phyloP scores from a whole-genome alignment of 2,329 filamentous ascomycete genomes.

The Aspergillus unguis region DNA sequence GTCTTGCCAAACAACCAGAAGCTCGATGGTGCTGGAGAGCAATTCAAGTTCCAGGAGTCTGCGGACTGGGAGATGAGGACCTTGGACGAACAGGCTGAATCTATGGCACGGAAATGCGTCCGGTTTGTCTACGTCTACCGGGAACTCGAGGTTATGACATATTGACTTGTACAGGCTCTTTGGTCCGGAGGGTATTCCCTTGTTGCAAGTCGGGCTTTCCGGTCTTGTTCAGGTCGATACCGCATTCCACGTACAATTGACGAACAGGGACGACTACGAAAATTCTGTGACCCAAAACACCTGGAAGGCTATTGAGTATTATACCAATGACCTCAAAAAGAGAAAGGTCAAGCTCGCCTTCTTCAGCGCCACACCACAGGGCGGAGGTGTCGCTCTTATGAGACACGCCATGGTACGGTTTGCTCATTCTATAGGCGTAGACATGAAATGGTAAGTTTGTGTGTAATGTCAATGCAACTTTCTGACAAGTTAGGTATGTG shows the following conservation, averaged over 20 bases:
- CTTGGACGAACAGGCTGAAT: conserved; percentile 79
- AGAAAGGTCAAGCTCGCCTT: conserved; percentile 69
- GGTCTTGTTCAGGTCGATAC: conserved; percentile 70
- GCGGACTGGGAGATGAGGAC: conserved; percentile 51
- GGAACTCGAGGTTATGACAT: not conserved
- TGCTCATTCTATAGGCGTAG: conserved; percentile 61
- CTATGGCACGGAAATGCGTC: conserved; percentile 74
- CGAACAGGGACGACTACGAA: conserved; percentile 57
- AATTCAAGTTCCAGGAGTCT: conserved; percentile 28
- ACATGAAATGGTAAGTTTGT: conserved; percentile 66
- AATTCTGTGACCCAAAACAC: conserved; percentile 60
- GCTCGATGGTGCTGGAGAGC: conserved; percentile 9
- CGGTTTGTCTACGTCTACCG: conserved; percentile 47
- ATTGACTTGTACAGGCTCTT: conserved; percentile 55
- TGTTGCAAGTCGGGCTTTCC: conserved; percentile 63
- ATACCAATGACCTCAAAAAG: conserved; percentile 59
- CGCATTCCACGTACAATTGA: conserved; percentile 60
- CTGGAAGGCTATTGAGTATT: conserved; percentile 64
- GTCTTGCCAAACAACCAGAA: conserved; percentile 49
- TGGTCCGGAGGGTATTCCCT: conserved; percentile 67
- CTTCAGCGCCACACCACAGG: conserved; percentile 76
- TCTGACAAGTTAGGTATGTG: conserved; percentile 52
- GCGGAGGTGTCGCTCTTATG: conserved; percentile 81
- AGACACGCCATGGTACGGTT: conserved; percentile 73
- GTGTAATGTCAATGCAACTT: no score